phyloP scores from a whole-genome alignment of 1,139 yeast species.

The Yarrowia galli region DNA sequence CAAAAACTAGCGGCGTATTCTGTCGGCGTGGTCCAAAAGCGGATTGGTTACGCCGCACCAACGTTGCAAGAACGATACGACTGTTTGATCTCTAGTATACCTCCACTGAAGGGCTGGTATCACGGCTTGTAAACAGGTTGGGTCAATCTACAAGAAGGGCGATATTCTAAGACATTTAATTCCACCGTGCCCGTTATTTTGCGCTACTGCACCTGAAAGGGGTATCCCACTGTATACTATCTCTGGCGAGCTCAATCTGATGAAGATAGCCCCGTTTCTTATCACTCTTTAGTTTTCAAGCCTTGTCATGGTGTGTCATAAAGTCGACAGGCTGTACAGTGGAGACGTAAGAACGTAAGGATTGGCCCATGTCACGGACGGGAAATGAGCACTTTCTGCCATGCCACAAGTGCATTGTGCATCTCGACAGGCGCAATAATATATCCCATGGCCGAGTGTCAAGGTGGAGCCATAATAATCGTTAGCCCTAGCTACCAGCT shows the following conservation, averaged over 20 bases:
- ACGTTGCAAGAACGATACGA: too few species aligned
- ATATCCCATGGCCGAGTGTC: not conserved
- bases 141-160: too few species aligned
- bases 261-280: too few species aligned
- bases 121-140: too few species aligned
- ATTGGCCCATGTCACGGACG: not conserved
- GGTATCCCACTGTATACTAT: constrained; percentile 4
- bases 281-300: not conserved
- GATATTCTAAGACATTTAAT: not conserved
- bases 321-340: constrained; percentile 4
- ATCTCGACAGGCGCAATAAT: not conserved
- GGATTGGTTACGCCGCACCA: too few species aligned
- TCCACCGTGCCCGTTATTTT: constrained; percentile 4
- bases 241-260: too few species aligned
- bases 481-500: not conserved
- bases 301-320: not conserved
- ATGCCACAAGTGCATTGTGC: constrained; percentile 4
- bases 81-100: too few species aligned
- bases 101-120: not conserved
- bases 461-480: constrained; percentile 7
- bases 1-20: not conserved
- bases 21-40: too few species aligned
- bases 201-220: constrained; percentile 13
- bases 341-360: not conserved
- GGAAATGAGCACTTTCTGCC: not conserved